Evolutionary conservation across 2,329 filamentous ascomycete species (phyloP).

Genomic region (Epicoccum nigrum): DNA sequence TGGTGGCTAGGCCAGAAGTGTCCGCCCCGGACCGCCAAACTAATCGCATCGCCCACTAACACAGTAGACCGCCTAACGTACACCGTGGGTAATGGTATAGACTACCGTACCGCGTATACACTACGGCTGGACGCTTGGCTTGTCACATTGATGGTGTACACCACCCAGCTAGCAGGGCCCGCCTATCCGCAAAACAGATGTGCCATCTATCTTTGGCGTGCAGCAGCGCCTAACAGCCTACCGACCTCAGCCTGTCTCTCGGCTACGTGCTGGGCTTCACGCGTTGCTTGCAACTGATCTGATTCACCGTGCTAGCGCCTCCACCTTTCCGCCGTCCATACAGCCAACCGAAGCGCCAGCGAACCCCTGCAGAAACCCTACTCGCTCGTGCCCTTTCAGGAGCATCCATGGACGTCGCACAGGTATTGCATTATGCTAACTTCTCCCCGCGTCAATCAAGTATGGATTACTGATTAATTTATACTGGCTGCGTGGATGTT

Average conservation of each 20-base stretch:
- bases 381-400: constrained; percentile 6
- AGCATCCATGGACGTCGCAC: constrained; percentile 8
- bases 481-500: not conserved
- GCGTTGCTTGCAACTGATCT: not conserved
- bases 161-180: not conserved
- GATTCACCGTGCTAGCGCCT: constrained; percentile 1
- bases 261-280: not conserved
- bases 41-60: not conserved
- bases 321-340: constrained; percentile 1
- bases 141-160: too few species aligned
- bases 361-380: constrained; percentile 5
- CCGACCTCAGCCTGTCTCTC: not conserved
- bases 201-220: not conserved
- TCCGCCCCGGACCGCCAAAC: constrained; percentile 5
- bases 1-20: constrained; percentile 1
- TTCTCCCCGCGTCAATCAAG: not conserved
- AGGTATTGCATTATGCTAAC: not conserved
- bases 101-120: too few species aligned
- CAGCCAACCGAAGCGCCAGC: constrained; percentile 8
- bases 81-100: too few species aligned
- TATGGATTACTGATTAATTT: constrained; percentile 11
- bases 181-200: not conserved
- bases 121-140: too few species aligned
- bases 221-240: not conserved
- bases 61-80: not conserved